A percentile compares a stretch with the other conserved stretches of the same genome.
Evolutionary conservation across 164 flowering plant genomes (phyloP).

Genomic region (Stephania cephalantha): DNA sequence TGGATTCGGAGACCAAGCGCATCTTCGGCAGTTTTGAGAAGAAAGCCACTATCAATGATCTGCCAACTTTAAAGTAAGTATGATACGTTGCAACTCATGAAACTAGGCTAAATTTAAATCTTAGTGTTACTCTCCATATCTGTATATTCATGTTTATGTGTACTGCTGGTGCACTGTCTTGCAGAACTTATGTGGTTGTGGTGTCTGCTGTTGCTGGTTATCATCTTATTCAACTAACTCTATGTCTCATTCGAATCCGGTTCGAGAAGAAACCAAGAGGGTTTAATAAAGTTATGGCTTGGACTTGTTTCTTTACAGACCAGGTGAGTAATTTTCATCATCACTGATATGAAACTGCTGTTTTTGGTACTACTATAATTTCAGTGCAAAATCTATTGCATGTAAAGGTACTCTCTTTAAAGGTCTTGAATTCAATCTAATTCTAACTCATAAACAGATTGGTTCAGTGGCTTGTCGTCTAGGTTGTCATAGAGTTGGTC

Average conservation of each 20-base stretch:
- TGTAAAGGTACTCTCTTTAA: too few species aligned
- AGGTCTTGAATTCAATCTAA: background rate
- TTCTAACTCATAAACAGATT: background rate
- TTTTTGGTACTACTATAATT: too few species aligned
- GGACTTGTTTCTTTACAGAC: slow-evolving; percentile 52
- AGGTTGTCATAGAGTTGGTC: too few species aligned
- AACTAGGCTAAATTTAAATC: too few species aligned
- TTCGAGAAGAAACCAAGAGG: slow-evolving; percentile 7
- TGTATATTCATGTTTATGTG: background rate
- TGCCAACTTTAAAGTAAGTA: slow-evolving; percentile 43
- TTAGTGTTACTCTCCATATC: background rate
- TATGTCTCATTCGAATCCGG: slow-evolving; percentile 12
- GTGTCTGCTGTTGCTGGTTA: slow-evolving; percentile 48
- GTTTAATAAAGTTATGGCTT: slow-evolving; percentile 19
- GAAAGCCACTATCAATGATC: slow-evolving; percentile 42
- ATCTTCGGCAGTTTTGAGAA: slow-evolving; percentile 18
- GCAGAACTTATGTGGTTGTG: slow-evolving; percentile 38
- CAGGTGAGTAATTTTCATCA: slow-evolving; percentile 37
- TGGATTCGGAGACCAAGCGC: slow-evolving; percentile 40
- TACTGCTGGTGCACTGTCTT: background rate
- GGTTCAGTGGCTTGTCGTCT: background rate
- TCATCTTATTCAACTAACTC: slow-evolving; percentile 44
- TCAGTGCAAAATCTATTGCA: too few species aligned
- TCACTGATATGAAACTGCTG: background rate
- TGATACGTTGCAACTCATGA: background rate